These are phyloP conservation scores for Fomitopsis palustris DNA, from an alignment of 1,284 basidiomycete species.

Conservation along the genomic window DNA sequence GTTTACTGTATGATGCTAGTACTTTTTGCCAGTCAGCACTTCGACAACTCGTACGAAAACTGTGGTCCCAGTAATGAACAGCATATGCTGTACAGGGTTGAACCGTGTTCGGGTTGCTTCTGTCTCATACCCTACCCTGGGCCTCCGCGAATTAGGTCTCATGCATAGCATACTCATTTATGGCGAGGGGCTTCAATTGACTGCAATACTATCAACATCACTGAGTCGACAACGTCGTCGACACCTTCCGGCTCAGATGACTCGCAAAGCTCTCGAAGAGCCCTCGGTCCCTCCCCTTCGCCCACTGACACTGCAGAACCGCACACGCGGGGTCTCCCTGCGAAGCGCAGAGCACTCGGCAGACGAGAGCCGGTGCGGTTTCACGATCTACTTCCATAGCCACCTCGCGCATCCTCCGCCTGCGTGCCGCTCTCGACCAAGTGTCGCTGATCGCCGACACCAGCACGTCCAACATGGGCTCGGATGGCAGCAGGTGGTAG, in stretches of 20 bases:
- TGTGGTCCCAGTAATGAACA: too few relatives aligned
- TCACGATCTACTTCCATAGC: constrained; percentile 7
- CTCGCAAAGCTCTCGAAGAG: constrained; percentile 70
- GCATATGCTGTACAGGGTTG: too few relatives aligned
- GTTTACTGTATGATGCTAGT: too few relatives aligned
- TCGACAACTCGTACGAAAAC: too few relatives aligned
- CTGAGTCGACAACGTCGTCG: constrained; percentile 4
- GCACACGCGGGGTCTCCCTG: constrained; percentile 5
- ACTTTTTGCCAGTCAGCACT: too few relatives aligned
- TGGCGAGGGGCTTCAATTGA: too few relatives aligned
- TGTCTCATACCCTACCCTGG: too few relatives aligned
- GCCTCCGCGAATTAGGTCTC: too few relatives aligned
- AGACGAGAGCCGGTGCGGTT: constrained; percentile 14
- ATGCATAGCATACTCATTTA: too few relatives aligned
- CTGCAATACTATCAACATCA: too few relatives aligned
- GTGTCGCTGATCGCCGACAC: constrained; percentile 53
- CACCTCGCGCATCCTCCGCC: constrained; percentile 33
- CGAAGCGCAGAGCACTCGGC: constrained; percentile 23
- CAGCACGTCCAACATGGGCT: constrained; percentile 20
- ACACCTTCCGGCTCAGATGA: constrained; percentile 45
- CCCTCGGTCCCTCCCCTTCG: constrained; percentile 54
- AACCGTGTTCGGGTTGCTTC: too few relatives aligned
- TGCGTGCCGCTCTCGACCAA: constrained; percentile 73
- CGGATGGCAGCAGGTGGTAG: not conserved
- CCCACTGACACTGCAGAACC: constrained; percentile 55